phyloP scores from a whole-genome alignment of 768 basidiomycete species.

The Kwoniella sp. region DNA sequence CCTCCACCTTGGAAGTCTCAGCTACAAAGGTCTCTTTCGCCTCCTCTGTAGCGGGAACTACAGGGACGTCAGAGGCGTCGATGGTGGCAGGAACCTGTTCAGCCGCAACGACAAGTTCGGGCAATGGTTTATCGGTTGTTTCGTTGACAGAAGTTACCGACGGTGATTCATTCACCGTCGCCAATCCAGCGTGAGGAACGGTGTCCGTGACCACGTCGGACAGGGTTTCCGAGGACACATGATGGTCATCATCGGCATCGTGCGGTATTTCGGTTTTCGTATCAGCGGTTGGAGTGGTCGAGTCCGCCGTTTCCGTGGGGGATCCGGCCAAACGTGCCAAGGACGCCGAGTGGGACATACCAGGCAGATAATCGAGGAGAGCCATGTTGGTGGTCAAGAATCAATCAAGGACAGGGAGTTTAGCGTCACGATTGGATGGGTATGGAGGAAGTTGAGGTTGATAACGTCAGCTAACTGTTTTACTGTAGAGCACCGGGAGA shows the following conservation, averaged over 20 bases:
- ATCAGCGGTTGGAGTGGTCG: not conserved
- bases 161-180: not conserved
- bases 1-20: constrained; percentile 22
- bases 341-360: constrained; percentile 6
- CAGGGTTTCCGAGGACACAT: too few relatives aligned
- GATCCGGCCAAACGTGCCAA: not conserved
- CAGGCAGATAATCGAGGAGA: constrained; percentile 12
- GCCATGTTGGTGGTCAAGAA: constrained; percentile 10
- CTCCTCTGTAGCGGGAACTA: constrained; percentile 53
- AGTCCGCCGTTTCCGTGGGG: not conserved
- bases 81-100: constrained; percentile 30
- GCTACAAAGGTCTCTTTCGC: constrained; percentile 36
- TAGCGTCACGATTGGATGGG: too few relatives aligned
- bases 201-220: too few relatives aligned
- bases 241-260: not conserved
- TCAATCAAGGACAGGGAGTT: too few relatives aligned
- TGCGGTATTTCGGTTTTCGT: not conserved
- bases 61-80: constrained; percentile 50
- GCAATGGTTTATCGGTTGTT: not conserved
- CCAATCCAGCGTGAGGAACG: too few relatives aligned
- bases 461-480: too few relatives aligned
- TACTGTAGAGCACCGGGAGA: not conserved
- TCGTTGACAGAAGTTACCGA: not conserved
- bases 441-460: not conserved
- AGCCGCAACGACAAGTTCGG: not conserved